A percentile compares a stretch with the other conserved stretches of the same genome.
Conservation (phyloP, 2,329 filamentous ascomycete genomes). For the Metarhizium album region DNA sequence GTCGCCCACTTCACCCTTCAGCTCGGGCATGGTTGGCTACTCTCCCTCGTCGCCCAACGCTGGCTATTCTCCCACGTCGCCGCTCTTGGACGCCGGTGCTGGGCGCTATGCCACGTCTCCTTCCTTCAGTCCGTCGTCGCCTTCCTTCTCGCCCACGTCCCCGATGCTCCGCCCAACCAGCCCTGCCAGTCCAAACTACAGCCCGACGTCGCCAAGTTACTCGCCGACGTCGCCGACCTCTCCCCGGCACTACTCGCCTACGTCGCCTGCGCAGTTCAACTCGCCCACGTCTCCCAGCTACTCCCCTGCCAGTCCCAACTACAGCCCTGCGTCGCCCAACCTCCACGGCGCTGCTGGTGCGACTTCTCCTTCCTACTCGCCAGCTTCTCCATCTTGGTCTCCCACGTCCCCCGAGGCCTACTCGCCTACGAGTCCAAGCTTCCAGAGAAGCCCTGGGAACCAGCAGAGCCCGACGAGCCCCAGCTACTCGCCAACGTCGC, state of each 20-base stretch:
- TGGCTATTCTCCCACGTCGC: constrained; percentile 68
- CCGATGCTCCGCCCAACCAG: constrained; percentile 45
- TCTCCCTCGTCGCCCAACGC: constrained; percentile 68
- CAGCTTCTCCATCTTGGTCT: constrained; percentile 67
- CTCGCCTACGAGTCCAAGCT: constrained; percentile 52
- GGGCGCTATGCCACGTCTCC: constrained; percentile 47
- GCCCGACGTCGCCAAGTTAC: constrained; percentile 55
- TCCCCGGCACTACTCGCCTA: constrained; percentile 51
- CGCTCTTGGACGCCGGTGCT: constrained; percentile 43
- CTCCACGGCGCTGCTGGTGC: constrained; percentile 28
- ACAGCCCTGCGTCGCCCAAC: constrained; percentile 58
- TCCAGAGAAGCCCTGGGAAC: constrained; percentile 43
- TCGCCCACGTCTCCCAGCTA: constrained; percentile 67
- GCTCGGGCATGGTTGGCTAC: constrained; percentile 47
- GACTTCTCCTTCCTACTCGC: constrained; percentile 52
- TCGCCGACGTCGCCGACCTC: constrained; percentile 50
- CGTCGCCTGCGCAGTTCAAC: constrained; percentile 62
- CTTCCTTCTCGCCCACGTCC: constrained; percentile 53
- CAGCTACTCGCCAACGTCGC: constrained; percentile 56
- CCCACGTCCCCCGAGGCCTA: constrained; percentile 59
- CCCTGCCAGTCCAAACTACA: constrained; percentile 50
- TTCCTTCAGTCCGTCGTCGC: constrained; percentile 52
- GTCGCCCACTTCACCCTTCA: constrained; percentile 56
- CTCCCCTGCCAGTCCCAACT: constrained; percentile 59
- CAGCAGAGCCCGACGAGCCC: constrained; percentile 56